Percentiles rank a stretch among this genome's conserved stretches.
phyloP scores from a whole-genome alignment of 169 alveolate species.

The Amoebophrya sp. region DNA sequence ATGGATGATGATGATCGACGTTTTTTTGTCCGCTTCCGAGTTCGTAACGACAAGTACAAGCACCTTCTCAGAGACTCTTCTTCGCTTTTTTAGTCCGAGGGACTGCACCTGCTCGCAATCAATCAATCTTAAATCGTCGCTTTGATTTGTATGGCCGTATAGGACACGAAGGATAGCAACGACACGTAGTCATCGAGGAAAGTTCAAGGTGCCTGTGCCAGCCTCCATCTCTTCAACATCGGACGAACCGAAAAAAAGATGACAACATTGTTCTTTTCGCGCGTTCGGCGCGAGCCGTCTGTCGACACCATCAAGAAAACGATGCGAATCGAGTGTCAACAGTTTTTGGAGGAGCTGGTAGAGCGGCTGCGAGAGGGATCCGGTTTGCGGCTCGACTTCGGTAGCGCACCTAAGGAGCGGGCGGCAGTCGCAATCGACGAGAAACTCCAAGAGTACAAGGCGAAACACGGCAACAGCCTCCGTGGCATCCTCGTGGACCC shows the following conservation, averaged over 20 bases:
- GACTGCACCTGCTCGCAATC: not conserved
- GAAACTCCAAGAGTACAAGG: not conserved
- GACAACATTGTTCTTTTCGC: not conserved
- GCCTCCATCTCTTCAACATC: not conserved
- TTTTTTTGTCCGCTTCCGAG: not conserved
- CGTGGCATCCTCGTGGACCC: not conserved
- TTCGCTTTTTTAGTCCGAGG: not conserved
- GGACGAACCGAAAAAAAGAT: no score
- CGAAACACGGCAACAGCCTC: not conserved
- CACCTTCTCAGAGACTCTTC: not conserved
- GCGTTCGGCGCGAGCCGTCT: not conserved
- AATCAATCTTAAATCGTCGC: not conserved
- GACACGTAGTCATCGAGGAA: no score
- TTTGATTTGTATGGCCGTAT: no score
- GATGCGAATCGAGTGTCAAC: not conserved
- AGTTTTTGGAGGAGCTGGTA: not conserved
- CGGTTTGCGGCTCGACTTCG: no score
- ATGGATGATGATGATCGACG: no score
- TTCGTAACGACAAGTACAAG: not conserved
- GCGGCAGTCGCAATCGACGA: not conserved
- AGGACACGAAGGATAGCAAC: no score
- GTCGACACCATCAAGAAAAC: not conserved
- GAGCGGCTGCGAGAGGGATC: not conserved
- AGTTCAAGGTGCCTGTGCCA: not conserved
- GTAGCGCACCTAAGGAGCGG: no score